Evolutionary conservation across 2,329 filamentous ascomycete species (phyloP), one percentile per base, ranked within the genome.

Genomic region (Beauveria asiatica): DNA sequence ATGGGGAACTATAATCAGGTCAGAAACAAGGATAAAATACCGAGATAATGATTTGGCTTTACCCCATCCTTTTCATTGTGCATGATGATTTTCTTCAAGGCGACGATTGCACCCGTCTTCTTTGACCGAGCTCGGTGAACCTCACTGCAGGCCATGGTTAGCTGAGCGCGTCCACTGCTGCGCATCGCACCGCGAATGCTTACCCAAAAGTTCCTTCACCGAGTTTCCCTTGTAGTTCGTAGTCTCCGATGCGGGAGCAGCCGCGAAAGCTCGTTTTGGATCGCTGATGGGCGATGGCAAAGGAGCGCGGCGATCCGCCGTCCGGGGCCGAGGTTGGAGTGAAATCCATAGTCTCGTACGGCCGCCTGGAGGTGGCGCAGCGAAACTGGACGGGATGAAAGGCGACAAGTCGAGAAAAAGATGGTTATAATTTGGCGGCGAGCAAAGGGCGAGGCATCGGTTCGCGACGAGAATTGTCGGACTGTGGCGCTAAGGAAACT

Each of bases 81-180:
- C 90, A 97, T 97, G 65, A 99, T 85, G 66, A 99, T 99, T 81
- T 97, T 97, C 79, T 99, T 99, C 69, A 99, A 75, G 4, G 94
- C 94, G 62, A 96, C 89, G 50, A 93, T 74, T 25, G 83, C 81
- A 58, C 89, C 88, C 1, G 85, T 89, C 68, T 83, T 88, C 68
- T 84, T 87, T 30, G 89, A 91, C 63, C 84, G 84, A 63, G 92
- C 94, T 70, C 93, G 94, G 74, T 96, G 91, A 44, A 97, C 94
- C 76, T 97, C 92, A 66, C 87, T 89, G 64, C 19, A 17, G 5
- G 51, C 21, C 23, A 19, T 49, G 17, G 50, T 61, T 21, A 62
- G 52, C 39, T 23, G 33, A 45, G 58, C 27, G 64, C 41, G 37
- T 60, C 66, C 61, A 67, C n/a, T 30, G 44, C 13, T 2, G 25